Evolutionary conservation across 257 asterid genomes (phyloP).

Genomic region (Przewalskia tangutica): DNA sequence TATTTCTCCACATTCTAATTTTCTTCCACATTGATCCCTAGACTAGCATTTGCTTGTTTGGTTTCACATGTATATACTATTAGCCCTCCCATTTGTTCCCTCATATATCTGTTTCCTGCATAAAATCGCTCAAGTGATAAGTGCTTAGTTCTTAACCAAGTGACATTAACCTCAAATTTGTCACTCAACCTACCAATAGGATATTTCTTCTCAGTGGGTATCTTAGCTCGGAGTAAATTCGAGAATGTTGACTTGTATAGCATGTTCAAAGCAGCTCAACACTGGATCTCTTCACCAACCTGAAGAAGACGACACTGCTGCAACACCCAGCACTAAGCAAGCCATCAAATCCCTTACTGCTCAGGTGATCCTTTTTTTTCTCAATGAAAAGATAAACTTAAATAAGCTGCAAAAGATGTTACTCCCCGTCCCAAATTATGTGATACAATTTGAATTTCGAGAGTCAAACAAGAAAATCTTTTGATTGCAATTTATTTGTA

Average conservation of each 20-base stretch:
- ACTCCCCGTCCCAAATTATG: too few relatives aligned
- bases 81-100: neutral
- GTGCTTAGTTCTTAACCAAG: neutral
- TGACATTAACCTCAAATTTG: neutral
- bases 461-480: too few relatives aligned
- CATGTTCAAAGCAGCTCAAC: constrained; percentile 70
- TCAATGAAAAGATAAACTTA: neutral
- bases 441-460: too few relatives aligned
- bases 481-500: too few relatives aligned
- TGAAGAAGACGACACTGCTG: constrained; percentile 47
- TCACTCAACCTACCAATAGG: neutral
- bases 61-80: neutral
- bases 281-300: constrained; percentile 24
- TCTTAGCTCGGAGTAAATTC: neutral
- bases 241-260: constrained; percentile 83
- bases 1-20: too few relatives aligned
- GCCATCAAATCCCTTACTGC: constrained; percentile 70
- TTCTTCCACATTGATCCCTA: neutral
- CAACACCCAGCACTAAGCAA: constrained; percentile 53
- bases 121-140: too few relatives aligned
- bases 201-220: too few relatives aligned
- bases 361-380: constrained; percentile 31
- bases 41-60: neutral
- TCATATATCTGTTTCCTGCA: too few relatives aligned
- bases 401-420: neutral